Conservation (phyloP, 1,139 yeast species). For the Scheffersomyces cryptocercus region DNA sequence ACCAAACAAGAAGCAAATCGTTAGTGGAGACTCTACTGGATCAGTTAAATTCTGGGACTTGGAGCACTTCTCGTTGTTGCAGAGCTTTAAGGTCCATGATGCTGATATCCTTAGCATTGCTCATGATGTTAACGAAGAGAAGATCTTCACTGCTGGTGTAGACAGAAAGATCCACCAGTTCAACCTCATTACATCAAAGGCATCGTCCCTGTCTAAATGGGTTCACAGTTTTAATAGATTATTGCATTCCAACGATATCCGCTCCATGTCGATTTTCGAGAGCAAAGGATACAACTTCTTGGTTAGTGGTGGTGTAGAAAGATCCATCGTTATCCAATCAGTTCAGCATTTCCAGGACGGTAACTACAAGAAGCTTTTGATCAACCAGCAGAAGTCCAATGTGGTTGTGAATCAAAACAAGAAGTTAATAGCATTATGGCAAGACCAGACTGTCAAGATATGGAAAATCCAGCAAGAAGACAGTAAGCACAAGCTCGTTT, state of each 20-base stretch:
- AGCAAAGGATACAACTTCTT: slow-evolving; percentile 69
- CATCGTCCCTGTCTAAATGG: slow-evolving; percentile 61
- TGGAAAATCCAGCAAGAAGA: slow-evolving; percentile 60
- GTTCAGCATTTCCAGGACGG: slow-evolving; percentile 71
- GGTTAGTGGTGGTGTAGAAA: slow-evolving; percentile 89
- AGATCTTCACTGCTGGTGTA: slow-evolving; percentile 86
- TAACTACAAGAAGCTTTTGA: slow-evolving; percentile 67
- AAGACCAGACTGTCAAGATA: slow-evolving; percentile 75
- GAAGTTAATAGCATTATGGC: slow-evolving; percentile 71
- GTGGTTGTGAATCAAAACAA: slow-evolving; percentile 49
- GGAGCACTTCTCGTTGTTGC: slow-evolving; percentile 69
- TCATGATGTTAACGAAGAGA: slow-evolving; percentile 60
- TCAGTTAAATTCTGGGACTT: slow-evolving; percentile 91
- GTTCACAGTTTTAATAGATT: slow-evolving; percentile 75
- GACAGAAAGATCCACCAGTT: slow-evolving; percentile 86
- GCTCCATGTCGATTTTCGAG: slow-evolving; percentile 73
- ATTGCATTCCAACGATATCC: slow-evolving; percentile 86
- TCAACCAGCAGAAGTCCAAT: slow-evolving; percentile 63
- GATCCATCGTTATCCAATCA: slow-evolving; percentile 72
- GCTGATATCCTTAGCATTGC: slow-evolving; percentile 86
- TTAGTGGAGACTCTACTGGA: slow-evolving; percentile 96
- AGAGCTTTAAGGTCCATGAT: slow-evolving; percentile 80
- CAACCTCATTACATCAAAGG: slow-evolving; percentile 37
- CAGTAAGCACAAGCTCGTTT: slow-evolving; percentile 51
- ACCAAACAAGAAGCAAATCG: slow-evolving; percentile 65